phyloP scores from a whole-genome alignment of 495 filamentous ascomycete genomes.

The Hypoxylon fragiforme region DNA sequence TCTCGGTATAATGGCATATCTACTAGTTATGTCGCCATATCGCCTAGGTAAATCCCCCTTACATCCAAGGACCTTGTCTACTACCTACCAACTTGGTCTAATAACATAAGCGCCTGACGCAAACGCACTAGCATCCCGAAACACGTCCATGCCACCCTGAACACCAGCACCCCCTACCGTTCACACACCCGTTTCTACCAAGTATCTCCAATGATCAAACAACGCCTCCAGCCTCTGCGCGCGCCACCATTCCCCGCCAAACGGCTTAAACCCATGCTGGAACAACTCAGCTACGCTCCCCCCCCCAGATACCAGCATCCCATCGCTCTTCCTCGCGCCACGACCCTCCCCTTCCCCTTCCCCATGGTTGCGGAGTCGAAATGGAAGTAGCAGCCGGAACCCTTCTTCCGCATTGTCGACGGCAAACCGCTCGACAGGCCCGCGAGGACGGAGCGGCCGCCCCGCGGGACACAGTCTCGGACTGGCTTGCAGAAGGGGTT shows the following conservation, averaged over 20 bases:
- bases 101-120: slow-evolving; percentile 24
- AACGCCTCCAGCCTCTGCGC: slow-evolving; percentile 44
- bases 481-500: neutral
- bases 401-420: slow-evolving; percentile 32
- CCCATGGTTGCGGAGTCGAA: neutral
- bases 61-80: no score
- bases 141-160: slow-evolving; percentile 44
- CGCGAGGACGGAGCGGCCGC: slow-evolving; percentile 16
- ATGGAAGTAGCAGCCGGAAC: slow-evolving; percentile 33
- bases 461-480: neutral
- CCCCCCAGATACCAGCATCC: slow-evolving; percentile 22
- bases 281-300: slow-evolving; percentile 39
- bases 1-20: no score
- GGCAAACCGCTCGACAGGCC: slow-evolving; percentile 12
- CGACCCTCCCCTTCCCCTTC: neutral
- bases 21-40: no score
- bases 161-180: slow-evolving; percentile 46
- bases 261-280: slow-evolving; percentile 46
- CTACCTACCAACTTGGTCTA: slow-evolving; percentile 27
- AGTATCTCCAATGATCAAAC: slow-evolving; percentile 40
- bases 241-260: slow-evolving; percentile 40
- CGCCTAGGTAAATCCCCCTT: no score
- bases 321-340: slow-evolving; percentile 41
- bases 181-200: slow-evolving; percentile 48
- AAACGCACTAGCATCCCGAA: slow-evolving; percentile 40